phyloP scores from a whole-genome alignment of 805 yeast species.

The Metschnikowia henanensis region DNA sequence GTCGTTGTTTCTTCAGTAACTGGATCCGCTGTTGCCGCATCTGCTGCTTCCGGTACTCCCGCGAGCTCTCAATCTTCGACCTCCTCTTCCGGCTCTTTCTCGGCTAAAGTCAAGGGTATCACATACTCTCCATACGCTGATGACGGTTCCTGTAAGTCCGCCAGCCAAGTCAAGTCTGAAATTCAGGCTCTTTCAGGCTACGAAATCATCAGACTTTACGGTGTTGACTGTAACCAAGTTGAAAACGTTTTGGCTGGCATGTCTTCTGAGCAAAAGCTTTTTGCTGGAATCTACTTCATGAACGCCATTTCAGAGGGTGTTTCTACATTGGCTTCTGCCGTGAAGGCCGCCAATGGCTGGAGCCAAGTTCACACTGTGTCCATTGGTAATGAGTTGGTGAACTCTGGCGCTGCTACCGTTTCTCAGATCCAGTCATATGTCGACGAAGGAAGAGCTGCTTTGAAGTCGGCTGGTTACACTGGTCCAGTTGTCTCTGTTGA shows the following conservation, averaged over 20 bases:
- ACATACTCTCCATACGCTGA: conserved; percentile 79
- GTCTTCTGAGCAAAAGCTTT: conserved; percentile 61
- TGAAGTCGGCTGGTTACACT: conserved; percentile 77
- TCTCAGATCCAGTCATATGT: conserved; percentile 67
- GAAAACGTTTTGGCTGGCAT: conserved; percentile 68
- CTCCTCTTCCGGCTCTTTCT: conserved; percentile 22
- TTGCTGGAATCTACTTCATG: conserved; percentile 71
- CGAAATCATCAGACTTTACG: conserved; percentile 72
- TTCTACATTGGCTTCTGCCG: conserved; percentile 55
- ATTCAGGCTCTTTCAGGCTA: conserved; percentile 51
- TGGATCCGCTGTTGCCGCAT: not conserved
- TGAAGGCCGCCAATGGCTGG: conserved; percentile 68
- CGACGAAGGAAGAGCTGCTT: conserved; percentile 64
- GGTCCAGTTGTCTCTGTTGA: conserved; percentile 96
- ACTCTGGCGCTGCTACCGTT: conserved; percentile 75
- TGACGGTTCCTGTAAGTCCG: conserved; percentile 67
- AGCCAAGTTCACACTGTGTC: conserved; percentile 72
- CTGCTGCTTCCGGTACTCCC: conserved; percentile 12
- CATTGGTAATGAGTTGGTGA: conserved; percentile 96
- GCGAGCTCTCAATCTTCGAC: too few relatives aligned
- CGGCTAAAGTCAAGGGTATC: conserved; percentile 62
- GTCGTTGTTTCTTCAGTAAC: not conserved
- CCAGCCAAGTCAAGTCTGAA: conserved; percentile 58
- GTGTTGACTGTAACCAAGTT: conserved; percentile 85
- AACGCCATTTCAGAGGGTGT: conserved; percentile 56